These are phyloP conservation scores for Schizochytrium sp. DNA, from an alignment of 108 stramenopile genomes.

Conservation along the genomic window DNA sequence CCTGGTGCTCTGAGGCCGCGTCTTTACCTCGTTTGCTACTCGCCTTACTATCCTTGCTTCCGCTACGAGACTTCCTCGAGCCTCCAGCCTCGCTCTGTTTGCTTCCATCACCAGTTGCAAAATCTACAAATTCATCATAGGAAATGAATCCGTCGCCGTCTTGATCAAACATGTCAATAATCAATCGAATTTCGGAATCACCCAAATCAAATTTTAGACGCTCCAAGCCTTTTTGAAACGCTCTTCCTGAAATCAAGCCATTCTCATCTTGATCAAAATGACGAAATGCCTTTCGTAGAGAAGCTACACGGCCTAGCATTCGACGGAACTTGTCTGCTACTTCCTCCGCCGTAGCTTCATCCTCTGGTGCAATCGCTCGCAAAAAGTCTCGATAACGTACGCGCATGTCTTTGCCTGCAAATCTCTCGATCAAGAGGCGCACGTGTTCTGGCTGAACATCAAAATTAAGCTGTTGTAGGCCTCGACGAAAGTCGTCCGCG, in stretches of 20 bases:
- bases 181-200: slow-evolving; percentile 34
- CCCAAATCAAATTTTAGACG: neutral
- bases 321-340: slow-evolving; percentile 33
- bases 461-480: slow-evolving; percentile 59
- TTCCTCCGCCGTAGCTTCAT: slow-evolving; percentile 42
- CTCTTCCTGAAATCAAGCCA: slow-evolving; percentile 21
- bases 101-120: slow-evolving; percentile 7
- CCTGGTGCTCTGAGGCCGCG: neutral
- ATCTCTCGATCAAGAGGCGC: neutral
- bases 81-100: neutral
- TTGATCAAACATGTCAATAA: slow-evolving; percentile 53
- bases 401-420: slow-evolving; percentile 56
- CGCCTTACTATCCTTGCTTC: neutral
- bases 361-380: slow-evolving; percentile 2
- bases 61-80: neutral
- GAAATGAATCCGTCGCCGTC: slow-evolving; percentile 56
- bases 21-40: neutral
- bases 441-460: slow-evolving; percentile 58
- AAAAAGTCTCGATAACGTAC: slow-evolving; percentile 59
- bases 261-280: slow-evolving; percentile 51
- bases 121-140: slow-evolving; percentile 47
- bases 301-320: slow-evolving; percentile 10
- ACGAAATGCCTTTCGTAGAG: slow-evolving; percentile 3
- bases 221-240: neutral
- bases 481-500: slow-evolving; percentile 60